A percentile compares a stretch with the other conserved stretches of the same genome.
Conservation (phyloP, 768 basidiomycete genomes). For the Russula brevipes region DNA sequence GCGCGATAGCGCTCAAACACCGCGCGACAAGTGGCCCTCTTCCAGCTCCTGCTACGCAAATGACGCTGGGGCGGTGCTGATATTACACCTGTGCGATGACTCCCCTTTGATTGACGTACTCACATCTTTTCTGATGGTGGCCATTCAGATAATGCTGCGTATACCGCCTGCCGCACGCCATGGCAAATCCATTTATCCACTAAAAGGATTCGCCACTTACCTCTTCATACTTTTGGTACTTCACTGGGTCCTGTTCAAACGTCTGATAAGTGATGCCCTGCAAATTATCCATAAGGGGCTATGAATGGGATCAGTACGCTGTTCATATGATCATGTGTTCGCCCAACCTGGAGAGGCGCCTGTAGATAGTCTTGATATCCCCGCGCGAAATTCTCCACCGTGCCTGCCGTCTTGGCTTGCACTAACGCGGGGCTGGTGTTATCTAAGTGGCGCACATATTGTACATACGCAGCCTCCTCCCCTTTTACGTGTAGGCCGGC, state of each 20-base stretch:
- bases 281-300: constrained; percentile 97
- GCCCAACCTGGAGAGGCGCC: constrained; percentile 77
- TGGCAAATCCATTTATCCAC: background rate
- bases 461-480: constrained; percentile 81
- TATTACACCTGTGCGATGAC: background rate
- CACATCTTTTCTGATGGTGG: constrained; percentile 58
- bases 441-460: constrained; percentile 83
- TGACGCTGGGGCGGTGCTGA: constrained; percentile 44
- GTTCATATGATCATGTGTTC: constrained; percentile 11
- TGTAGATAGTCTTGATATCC: constrained; percentile 96
- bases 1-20: constrained; percentile 68
- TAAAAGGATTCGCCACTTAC: constrained; percentile 35
- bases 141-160: constrained; percentile 70
- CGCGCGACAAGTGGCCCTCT: constrained; percentile 89
- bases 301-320: constrained; percentile 4
- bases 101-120: constrained; percentile 29
- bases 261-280: constrained; percentile 95
- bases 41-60: constrained; percentile 93
- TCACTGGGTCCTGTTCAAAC: constrained; percentile 96
- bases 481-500: constrained; percentile 67
- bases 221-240: constrained; percentile 94
- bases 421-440: constrained; percentile 65
- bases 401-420: constrained; percentile 59
- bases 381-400: constrained; percentile 84
- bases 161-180: constrained; percentile 56